phyloP scores from a whole-genome alignment of 2,329 filamentous ascomycete genomes.

The Fusarium sp. region DNA sequence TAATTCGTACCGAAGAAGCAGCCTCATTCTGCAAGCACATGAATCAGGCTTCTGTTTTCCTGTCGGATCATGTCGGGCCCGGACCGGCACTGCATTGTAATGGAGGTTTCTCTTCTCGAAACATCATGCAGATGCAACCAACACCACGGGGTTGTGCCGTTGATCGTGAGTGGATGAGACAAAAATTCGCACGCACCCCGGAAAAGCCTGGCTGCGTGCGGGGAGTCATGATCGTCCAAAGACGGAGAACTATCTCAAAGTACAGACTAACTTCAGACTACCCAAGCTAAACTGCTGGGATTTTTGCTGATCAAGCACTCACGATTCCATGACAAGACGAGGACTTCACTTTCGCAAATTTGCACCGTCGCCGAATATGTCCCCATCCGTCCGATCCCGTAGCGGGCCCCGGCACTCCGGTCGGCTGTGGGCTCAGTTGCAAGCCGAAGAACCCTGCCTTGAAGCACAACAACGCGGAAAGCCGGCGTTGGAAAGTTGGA shows the following conservation, averaged over 20 bases:
- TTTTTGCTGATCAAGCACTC: no score
- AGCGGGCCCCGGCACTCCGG: conserved; percentile 33
- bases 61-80: conserved; percentile 41
- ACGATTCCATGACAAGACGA: no score
- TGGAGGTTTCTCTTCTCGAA: conserved; percentile 4
- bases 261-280: no score
- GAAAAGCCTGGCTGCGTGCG: conserved; percentile 31
- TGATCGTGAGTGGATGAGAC: conserved; percentile 43
- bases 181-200: conserved; percentile 13
- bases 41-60: conserved; percentile 22
- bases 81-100: conserved; percentile 26
- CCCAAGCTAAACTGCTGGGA: no score
- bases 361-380: conserved; percentile 31
- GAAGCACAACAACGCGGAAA: conserved; percentile 13
- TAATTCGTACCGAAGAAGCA: conserved; percentile 1
- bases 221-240: no score
- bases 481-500: conserved; percentile 30
- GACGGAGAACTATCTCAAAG: no score
- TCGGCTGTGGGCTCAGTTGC: conserved; percentile 33
- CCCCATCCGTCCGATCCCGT: conserved; percentile 32
- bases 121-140: conserved; percentile 6
- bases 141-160: conserved; percentile 43
- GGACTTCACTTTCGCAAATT: background rate
- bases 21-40: conserved; percentile 22
- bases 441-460: conserved; percentile 36